Base-by-base conservation (phyloP, 2,329 filamentous ascomycete genomes). In the Aspergillus japonicus region DNA sequence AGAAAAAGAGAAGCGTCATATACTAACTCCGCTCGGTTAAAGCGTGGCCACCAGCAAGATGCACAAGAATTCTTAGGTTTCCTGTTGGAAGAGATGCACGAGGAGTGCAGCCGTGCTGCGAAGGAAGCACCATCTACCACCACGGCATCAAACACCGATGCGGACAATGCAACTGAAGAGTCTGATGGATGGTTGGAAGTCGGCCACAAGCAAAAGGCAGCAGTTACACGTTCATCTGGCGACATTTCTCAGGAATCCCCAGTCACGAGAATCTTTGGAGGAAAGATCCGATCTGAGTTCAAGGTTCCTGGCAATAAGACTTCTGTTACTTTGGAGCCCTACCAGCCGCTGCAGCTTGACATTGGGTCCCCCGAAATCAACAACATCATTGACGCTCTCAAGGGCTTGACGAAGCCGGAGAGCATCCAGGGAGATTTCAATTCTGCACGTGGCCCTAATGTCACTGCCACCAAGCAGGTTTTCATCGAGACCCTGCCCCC, bases 31-130 rank as follows among this genome's bases (percentile, higher is more conserved):
- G 14, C 14, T 0, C 26, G 26, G 16, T 11, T 55, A 23, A 14
- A 92, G 88, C 90, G 92, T 62, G 95, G 95, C 16, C 94, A 97
- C 69, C 95, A 99, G 74, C 94, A 99, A 80, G 95, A 99, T 78
- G 95, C 95, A 1, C 92, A 99, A 72, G 95, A 99, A 71, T 99
- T 99, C 67, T 81, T 99, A 24, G 94, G 93, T 0, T 96, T 98
- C 73, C 81, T 99, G 35, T 82, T 99, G 4, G 93, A 96, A 70
- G 91, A 92, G 51, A 85, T 99, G 35, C 93, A 97, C 68, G 93
- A 98, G 65, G 95, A 99, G 75, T 97, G 93, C 73, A 86, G 87
- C 16, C 84, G 88, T 59, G 88, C 94, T 50, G 90, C 96, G 79
- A 85, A 85, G 64, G 80, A 79, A 58, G 78, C 80, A 5, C 72